Base-by-base conservation (phyloP, 2,329 filamentous ascomycete genomes). In the Ophiobolus disseminans region DNA sequence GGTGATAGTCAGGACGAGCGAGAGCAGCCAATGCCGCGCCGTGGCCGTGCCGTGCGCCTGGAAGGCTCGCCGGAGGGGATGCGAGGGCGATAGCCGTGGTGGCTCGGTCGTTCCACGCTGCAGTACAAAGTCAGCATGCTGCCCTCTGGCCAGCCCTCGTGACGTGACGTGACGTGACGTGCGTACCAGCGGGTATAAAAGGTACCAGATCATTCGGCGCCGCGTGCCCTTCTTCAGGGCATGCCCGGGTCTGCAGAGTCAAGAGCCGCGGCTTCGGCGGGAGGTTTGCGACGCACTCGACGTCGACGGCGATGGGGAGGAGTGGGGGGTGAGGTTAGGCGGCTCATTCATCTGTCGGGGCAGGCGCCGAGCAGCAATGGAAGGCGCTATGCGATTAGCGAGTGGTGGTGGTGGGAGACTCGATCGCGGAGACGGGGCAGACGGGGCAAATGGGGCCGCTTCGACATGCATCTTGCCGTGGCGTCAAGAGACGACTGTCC, bases 121-220 rank as follows among this genome's bases (percentile, higher is more conserved):
- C n/a, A n/a, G n/a, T n/a, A n/a, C n/a, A 6, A 17, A 25, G 50
- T 66, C 43, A 66, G 58, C 45, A 55, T 38, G 46, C 28, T 40
- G 31, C 20, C n/a, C 3, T 4, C n/a, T 14, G 8, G 30, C 16
- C 16, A 32, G 30, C 30, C 10, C n/a, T 10, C n/a, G 30, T 14
- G 7, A 14, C 30, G 30, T 14, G 3, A 7, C 10, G 30, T 32
- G 30, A n/a, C 10, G 30, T 7, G 7, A 14, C 30, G 30, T 14
- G 4, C 88, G 87, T 82, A 88, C 82, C 60, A 91, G 78, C 67
- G 88, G 88, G 76, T 88, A 91, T 58, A 91, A 77, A 41, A 91
- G 75, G 77, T 88, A 90, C 87, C 87, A 90, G 75, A 90, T 87
- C 87, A 90, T 80, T 64, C 67, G 65, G 58, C 59, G 57, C 48